Evolutionary conservation across 2,329 filamentous ascomycete species (phyloP).

Genomic region (Talaromyces funiculosus): DNA sequence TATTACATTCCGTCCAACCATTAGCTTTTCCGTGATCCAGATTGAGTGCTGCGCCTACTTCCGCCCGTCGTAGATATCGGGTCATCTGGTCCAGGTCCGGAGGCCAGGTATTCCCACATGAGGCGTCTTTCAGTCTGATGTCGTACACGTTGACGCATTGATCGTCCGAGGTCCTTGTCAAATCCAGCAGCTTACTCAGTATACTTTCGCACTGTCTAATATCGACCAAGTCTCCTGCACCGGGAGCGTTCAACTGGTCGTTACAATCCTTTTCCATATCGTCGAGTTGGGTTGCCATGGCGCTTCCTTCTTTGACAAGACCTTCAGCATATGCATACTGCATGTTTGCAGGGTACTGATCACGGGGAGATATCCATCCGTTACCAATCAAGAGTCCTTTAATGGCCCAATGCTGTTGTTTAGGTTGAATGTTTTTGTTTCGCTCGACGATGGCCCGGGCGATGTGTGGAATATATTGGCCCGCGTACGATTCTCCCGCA

Average conservation of each 20-base stretch:
- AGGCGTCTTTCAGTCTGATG: conserved; percentile 68
- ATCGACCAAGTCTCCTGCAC: conserved; percentile 59
- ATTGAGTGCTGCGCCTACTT: conserved; percentile 75
- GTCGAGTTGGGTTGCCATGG: conserved; percentile 61
- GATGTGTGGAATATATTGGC: conserved; percentile 96
- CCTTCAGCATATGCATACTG: conserved; percentile 72
- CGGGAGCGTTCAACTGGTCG: conserved; percentile 53
- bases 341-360: conserved; percentile 87
- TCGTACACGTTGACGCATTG: conserved; percentile 97
- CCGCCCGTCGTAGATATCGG: conserved; percentile 76
- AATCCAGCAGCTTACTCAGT: conserved; percentile 63
- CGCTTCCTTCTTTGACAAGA: conserved; percentile 63
- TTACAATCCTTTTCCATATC: conserved; percentile 64
- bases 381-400: conserved; percentile 90
- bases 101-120: conserved; percentile 97
- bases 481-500: conserved; percentile 92
- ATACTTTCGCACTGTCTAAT: conserved; percentile 68
- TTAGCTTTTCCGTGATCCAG: conserved; percentile 74
- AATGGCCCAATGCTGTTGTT: conserved; percentile 62
- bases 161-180: conserved; percentile 52
- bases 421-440: conserved; percentile 57
- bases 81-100: conserved; percentile 72
- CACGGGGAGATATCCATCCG: conserved; percentile 86
- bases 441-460: conserved; percentile 83
- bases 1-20: conserved; percentile 88